These are phyloP conservation scores for Ogataea ganodermae DNA, from an alignment of 805 yeast genomes.

Conservation along the genomic window DNA sequence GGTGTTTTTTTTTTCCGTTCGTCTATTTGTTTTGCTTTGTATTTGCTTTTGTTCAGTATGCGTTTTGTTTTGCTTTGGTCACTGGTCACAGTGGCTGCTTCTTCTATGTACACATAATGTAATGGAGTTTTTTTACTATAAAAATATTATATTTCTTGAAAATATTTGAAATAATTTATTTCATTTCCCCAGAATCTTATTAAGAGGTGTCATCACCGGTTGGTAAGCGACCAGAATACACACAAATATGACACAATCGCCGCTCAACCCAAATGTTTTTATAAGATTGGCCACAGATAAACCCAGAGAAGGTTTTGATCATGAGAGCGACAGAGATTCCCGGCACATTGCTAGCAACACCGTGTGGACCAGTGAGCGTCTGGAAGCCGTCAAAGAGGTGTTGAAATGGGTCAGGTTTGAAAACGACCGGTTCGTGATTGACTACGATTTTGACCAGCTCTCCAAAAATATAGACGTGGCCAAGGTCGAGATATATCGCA, in stretches of 20 bases:
- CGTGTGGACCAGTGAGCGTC: slow-evolving; percentile 22
- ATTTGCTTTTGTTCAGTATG: slow-evolving; percentile 2
- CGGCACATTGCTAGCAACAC: background rate
- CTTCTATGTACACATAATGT: slow-evolving; percentile 2
- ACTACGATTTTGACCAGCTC: slow-evolving; percentile 25
- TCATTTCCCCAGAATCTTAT: no score
- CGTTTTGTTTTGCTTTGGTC: slow-evolving; percentile 1
- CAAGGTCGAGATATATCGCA: slow-evolving; percentile 22
- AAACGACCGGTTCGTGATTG: slow-evolving; percentile 20
- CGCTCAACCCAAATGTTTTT: slow-evolving; percentile 7
- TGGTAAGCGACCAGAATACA: background rate
- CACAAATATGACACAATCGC: background rate
- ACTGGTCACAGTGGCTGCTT: slow-evolving; percentile 1
- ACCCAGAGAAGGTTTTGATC: background rate
- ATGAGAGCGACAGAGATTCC: background rate
- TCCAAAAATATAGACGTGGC: slow-evolving; percentile 15
- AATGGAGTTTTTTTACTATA: background rate
- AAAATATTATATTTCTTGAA: no score
- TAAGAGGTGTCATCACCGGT: background rate
- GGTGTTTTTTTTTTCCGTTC: slow-evolving; percentile 1
- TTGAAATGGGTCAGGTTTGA: slow-evolving; percentile 17
- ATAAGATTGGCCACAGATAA: slow-evolving; percentile 9
- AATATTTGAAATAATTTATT: no score
- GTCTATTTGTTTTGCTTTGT: slow-evolving; percentile 3
- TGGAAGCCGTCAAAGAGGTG: slow-evolving; percentile 16